Evolutionary conservation across 345 rosid genomes (phyloP), one percentile per base, ranked within the genome.

Genomic region (Camelina neglecta): DNA sequence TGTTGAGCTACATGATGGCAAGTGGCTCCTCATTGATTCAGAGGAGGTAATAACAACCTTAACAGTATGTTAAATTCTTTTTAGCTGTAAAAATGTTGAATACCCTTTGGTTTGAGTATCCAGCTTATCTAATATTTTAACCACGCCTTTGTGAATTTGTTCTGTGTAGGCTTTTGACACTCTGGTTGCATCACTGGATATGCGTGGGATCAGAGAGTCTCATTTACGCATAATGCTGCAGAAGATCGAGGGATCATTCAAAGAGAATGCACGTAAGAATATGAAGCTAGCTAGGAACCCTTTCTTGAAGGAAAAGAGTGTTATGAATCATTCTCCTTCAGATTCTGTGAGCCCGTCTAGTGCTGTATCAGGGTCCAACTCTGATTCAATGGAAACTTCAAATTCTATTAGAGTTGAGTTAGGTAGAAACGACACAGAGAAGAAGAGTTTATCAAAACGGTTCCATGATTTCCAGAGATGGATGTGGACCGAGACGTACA

Each of bases 121-220:
- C 16, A 42, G 23, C 73, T 50, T 72, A 29, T 44, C 35, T 59
- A 66, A 50, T 29, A 55, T 59, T 58, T 29, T 66, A 45, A 67
- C 69, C 51, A 39, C 63, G 44, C 36, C 47, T 31, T 71, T 47
- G 47, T 69, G 55, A 31, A 69, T 60, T 21, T 75, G 15, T 56
- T 39, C 66, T 76, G 8, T 23, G 76, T 79, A 96, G 99, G 98
- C 90, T 41, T 93, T 96, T 57, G 97, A 96, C 86, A 84, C 88
- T 63, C 89, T 96, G 41, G 75, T 87, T 74, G 83, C 86, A 57
- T 93, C 97, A 61, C 77, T 96, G 83, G 98, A 93, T 79, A 70
- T 80, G 66, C 98, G 98, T 20, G 99, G 99, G 75, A 75, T 90
- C 62, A 87, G 99, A 79, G 99, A 96, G 73, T 93, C 99, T 48